Conservation (phyloP, 805 yeast species). For the Saccharomyces jurei region DNA sequence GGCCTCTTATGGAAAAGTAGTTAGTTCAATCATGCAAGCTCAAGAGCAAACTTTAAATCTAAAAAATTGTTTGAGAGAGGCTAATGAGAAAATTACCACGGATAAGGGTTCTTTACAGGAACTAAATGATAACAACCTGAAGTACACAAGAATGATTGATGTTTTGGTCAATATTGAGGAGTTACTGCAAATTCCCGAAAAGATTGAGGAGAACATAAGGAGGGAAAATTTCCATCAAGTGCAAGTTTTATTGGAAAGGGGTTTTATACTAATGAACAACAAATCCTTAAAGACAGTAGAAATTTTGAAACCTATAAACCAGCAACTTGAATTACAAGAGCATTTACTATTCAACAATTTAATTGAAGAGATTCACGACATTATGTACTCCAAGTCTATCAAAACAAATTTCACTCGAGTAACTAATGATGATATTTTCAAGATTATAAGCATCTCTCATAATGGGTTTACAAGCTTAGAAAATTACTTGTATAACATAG, state of each 20-base stretch:
- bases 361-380: slow-evolving; percentile 66
- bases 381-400: slow-evolving; percentile 49
- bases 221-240: slow-evolving; percentile 64
- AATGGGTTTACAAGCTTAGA: slow-evolving; percentile 39
- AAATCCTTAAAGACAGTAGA: slow-evolving; percentile 52
- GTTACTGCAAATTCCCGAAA: slow-evolving; percentile 49
- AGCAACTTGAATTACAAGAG: slow-evolving; percentile 47
- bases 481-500: slow-evolving; percentile 46
- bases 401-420: not conserved
- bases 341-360: slow-evolving; percentile 59
- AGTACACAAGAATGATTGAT: slow-evolving; percentile 62
- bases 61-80: slow-evolving; percentile 39
- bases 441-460: slow-evolving; percentile 14
- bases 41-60: slow-evolving; percentile 48
- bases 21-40: slow-evolving; percentile 54
- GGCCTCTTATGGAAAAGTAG: slow-evolving; percentile 72
- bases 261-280: slow-evolving; percentile 39
- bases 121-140: slow-evolving; percentile 52
- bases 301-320: slow-evolving; percentile 43
- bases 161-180: slow-evolving; percentile 59
- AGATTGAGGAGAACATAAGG: slow-evolving; percentile 58
- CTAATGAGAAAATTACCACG: slow-evolving; percentile 43
- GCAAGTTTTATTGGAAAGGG: slow-evolving; percentile 43
- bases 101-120: slow-evolving; percentile 54
- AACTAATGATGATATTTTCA: slow-evolving; percentile 19